Conservation (phyloP, 1,284 basidiomycete genomes). For the Microbotryum lychnidis-dioicae region DNA sequence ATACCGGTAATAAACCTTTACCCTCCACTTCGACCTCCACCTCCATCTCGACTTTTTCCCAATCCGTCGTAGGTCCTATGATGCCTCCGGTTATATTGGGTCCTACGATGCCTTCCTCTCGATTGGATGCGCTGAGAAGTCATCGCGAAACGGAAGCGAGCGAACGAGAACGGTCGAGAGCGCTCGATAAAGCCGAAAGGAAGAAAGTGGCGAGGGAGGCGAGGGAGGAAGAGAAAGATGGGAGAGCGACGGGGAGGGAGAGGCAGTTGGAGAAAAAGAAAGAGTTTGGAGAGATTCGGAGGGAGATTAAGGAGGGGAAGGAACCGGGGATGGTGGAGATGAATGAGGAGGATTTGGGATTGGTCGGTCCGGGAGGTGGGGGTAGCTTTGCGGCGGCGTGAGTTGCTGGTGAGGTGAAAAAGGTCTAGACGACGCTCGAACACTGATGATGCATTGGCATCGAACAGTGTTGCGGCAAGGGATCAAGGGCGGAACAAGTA, state of each 20-base stretch:
- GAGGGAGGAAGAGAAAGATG: conserved; percentile 23
- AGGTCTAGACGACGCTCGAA: too few species aligned
- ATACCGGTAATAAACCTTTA: background rate
- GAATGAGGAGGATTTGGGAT: conserved; percentile 18
- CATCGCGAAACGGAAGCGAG: conserved; percentile 9
- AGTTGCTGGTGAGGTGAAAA: background rate
- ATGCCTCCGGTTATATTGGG: conserved; percentile 1
- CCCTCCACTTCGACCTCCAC: too few species aligned
- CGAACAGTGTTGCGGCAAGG: conserved; percentile 11
- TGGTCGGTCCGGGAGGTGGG: conserved; percentile 7
- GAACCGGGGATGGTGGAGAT: conserved; percentile 23
- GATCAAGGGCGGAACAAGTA: conserved; percentile 9
- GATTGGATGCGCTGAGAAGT: conserved; percentile 17
- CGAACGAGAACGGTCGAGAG: background rate
- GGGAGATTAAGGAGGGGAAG: conserved; percentile 11
- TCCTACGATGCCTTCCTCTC: conserved; percentile 14
- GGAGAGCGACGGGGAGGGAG: conserved; percentile 27
- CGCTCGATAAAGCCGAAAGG: background rate
- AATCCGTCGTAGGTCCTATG: background rate
- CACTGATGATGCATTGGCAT: background rate
- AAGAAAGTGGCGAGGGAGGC: conserved; percentile 8
- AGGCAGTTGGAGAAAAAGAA: conserved; percentile 23
- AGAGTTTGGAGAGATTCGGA: conserved; percentile 13
- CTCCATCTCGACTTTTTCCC: too few species aligned
- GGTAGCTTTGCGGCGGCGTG: conserved; percentile 18